Percentiles rank a stretch among this genome's conserved stretches.
These are phyloP conservation scores for Tetracladium marchalianum DNA, from an alignment of 495 filamentous ascomycete genomes.

Conservation along the genomic window DNA sequence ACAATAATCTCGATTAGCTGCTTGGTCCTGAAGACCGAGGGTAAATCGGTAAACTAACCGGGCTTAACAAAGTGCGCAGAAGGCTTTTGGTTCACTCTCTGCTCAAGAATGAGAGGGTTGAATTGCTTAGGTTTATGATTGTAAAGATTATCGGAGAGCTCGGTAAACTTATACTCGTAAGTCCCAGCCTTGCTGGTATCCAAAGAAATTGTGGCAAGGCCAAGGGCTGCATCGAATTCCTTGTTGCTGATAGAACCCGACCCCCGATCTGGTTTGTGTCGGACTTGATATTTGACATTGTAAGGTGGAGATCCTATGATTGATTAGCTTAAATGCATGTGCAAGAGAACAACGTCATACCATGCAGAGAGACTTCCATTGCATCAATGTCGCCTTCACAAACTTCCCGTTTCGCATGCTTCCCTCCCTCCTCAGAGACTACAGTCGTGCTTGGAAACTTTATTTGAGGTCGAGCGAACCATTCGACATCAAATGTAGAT, in stretches of 20 bases:
- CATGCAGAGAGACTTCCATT: constrained; percentile 68
- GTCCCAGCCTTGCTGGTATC: constrained; percentile 73
- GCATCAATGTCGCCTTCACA: constrained; percentile 91
- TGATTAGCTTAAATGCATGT: neutral
- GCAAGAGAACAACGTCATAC: constrained; percentile 31
- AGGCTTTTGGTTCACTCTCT: constrained; percentile 74
- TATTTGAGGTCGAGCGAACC: constrained; percentile 72
- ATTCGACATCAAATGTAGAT: constrained; percentile 66
- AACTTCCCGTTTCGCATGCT: constrained; percentile 63
- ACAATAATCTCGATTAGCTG: too few relatives aligned
- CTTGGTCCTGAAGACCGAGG: too few relatives aligned
- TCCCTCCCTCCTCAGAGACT: constrained; percentile 35
- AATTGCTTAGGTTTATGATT: constrained; percentile 54
- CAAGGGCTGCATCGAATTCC: constrained; percentile 59
- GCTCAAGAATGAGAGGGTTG: constrained; percentile 58
- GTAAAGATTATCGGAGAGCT: constrained; percentile 75
- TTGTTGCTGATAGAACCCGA: constrained; percentile 49
- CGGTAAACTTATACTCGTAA: constrained; percentile 78
- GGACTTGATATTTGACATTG: constrained; percentile 69
- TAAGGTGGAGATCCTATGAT: constrained; percentile 64
- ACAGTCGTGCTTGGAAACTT: constrained; percentile 51
- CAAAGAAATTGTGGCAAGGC: constrained; percentile 64
- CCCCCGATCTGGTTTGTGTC: constrained; percentile 52
- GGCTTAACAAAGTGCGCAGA: constrained; percentile 71
- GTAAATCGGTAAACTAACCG: too few relatives aligned